These are phyloP conservation scores for Pseudogymnoascus sp. DNA, from an alignment of 2,329 filamentous ascomycete species.

Conservation along the genomic window DNA sequence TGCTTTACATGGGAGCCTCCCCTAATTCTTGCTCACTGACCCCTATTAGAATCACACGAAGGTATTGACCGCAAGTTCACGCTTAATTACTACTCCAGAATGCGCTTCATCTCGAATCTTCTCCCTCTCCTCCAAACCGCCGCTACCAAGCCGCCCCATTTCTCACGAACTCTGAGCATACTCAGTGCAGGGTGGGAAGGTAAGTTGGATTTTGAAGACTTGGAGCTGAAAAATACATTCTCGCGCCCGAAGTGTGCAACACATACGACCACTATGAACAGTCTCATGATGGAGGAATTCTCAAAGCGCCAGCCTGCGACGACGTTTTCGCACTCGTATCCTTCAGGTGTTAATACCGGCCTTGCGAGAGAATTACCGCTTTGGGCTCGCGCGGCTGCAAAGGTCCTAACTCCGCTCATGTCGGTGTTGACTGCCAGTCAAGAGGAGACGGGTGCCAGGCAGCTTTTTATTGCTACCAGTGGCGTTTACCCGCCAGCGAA, in stretches of 20 bases:
- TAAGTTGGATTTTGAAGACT: slow-evolving; percentile 37
- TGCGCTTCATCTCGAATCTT: slow-evolving; percentile 47
- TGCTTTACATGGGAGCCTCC: neutral
- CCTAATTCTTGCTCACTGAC: neutral
- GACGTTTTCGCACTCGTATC: slow-evolving; percentile 41
- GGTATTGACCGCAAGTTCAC: slow-evolving; percentile 24
- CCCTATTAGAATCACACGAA: slow-evolving; percentile 22
- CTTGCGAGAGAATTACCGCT: slow-evolving; percentile 29
- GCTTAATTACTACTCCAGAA: slow-evolving; percentile 45
- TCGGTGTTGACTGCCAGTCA: slow-evolving; percentile 14
- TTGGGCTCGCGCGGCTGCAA: slow-evolving; percentile 15
- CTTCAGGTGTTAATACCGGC: slow-evolving; percentile 39
- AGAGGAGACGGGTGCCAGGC: slow-evolving; percentile 24
- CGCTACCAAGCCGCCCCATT: slow-evolving; percentile 30
- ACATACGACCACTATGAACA: slow-evolving; percentile 29
- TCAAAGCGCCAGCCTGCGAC: slow-evolving; percentile 37
- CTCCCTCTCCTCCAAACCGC: slow-evolving; percentile 40
- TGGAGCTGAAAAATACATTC: slow-evolving; percentile 26
- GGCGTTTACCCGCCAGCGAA: slow-evolving; percentile 22
- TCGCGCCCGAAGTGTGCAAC: slow-evolving; percentile 17
- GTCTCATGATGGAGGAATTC: slow-evolving; percentile 43
- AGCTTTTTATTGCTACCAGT: slow-evolving; percentile 26
- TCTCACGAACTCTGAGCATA: slow-evolving; percentile 48
- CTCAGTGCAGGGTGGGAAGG: slow-evolving; percentile 45
- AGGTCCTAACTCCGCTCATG: slow-evolving; percentile 16